Evolutionary conservation across 495 filamentous ascomycete genomes (phyloP), one percentile per base, ranked within the genome.

Genomic region (Parathielavia appendiculata): DNA sequence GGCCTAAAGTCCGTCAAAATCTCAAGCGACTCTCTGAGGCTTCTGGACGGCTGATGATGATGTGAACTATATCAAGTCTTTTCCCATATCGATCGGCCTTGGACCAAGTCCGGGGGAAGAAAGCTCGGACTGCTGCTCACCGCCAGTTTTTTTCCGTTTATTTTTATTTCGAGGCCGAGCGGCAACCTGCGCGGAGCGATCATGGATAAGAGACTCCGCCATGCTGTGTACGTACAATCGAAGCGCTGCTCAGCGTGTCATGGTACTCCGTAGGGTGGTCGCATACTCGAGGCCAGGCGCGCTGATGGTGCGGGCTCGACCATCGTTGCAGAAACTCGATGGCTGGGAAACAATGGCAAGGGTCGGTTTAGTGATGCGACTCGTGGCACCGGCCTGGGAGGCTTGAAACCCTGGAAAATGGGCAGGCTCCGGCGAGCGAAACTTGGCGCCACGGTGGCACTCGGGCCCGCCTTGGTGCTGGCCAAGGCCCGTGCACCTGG

Each of bases 281-380:
- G 66, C 66, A 70, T 57, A 50, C 48, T 54, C 17, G 23, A 53
- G 66, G 58, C 68, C 64, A 65, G 55, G 65, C 57, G 66, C 51
- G 56, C 4, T 22, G n/a, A 11, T 54, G 49, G 26, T 26, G 50
- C 17, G 11, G 12, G n/a, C 17, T 4, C 1, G 5, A 47, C 17
- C 35, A 5, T 52, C 10, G 23, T 22, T 5, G 13, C 46, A 44
- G 38, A 63, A 56, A 51, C 26, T 32, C 41, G 59, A 46, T 61
- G 52, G 59, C 47, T 61, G 59, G 52, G 41, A 23, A 22, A 32
- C 36, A 53, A 53, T 40, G 39, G 30, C 26, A 30, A n/a, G 34
- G 32, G 22, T 11, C 26, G 26, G 26, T 12, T 26, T 40, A 1
- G 16, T 35, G n/a, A 2, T 13, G 10, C 35, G 19, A 14, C 54